These are phyloP conservation scores for Thraustochytrium striatum DNA, from an alignment of 352 stramenopile genomes.

Conservation along the genomic window DNA sequence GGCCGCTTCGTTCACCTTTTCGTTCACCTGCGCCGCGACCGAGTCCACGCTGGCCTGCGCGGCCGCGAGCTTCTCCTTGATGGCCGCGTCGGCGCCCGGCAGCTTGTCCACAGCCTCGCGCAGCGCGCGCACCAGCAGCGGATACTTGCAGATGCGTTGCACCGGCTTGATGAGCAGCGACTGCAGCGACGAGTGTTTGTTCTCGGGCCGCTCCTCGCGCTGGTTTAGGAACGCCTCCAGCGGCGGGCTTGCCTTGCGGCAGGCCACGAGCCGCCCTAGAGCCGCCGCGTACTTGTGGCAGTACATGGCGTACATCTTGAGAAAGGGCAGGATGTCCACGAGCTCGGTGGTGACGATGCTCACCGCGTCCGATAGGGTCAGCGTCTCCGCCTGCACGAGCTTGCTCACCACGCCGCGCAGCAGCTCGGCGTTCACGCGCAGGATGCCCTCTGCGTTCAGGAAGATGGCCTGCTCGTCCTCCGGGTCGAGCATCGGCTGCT, in stretches of 20 bases:
- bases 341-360: constrained; percentile 46
- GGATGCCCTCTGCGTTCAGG: constrained; percentile 44
- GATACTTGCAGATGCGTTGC: constrained; percentile 53
- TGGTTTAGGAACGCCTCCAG: constrained; percentile 35
- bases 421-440: constrained; percentile 51
- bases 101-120: constrained; percentile 36
- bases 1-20: constrained; percentile 42
- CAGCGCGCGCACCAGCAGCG: constrained; percentile 44
- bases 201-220: constrained; percentile 39
- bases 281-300: constrained; percentile 47
- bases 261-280: constrained; percentile 17
- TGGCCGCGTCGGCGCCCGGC: background rate
- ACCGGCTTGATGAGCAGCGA: constrained; percentile 53
- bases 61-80: constrained; percentile 23
- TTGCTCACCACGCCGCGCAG: constrained; percentile 22
- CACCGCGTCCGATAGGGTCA: background rate
- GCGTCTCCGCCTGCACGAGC: background rate
- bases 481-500: background rate
- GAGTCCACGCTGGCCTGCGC: constrained; percentile 44
- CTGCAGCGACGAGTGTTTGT: constrained; percentile 41
- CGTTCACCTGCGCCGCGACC: constrained; percentile 51
- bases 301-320: constrained; percentile 50
- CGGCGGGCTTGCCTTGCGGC: constrained; percentile 14
- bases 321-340: constrained; percentile 43
- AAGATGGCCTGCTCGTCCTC: constrained; percentile 50